These are phyloP conservation scores for Chalciporus piperatus DNA, from an alignment of 768 basidiomycete genomes.

Conservation along the genomic window DNA sequence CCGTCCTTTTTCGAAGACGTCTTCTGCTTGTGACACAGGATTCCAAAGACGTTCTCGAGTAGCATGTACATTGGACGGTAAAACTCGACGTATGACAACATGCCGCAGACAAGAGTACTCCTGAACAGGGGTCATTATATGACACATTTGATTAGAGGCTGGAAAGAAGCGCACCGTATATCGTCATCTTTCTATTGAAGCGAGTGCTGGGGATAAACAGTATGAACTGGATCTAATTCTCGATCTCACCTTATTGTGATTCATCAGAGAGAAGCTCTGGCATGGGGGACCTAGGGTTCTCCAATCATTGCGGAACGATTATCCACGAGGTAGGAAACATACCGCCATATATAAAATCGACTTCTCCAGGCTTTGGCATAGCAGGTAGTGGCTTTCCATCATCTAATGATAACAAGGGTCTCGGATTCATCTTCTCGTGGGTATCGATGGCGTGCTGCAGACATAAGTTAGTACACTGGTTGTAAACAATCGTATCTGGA, in stretches of 20 bases:
- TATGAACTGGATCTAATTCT: neutral
- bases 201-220: conserved; percentile 2
- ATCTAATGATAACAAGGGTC: conserved; percentile 41
- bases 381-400: conserved; percentile 36
- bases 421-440: conserved; percentile 39
- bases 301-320: neutral
- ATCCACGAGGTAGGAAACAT: conserved; percentile 20
- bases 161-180: conserved; percentile 41
- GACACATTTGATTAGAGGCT: neutral
- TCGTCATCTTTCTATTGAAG: conserved; percentile 52
- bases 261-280: conserved; percentile 67
- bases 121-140: conserved; percentile 29
- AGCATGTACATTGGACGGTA: conserved; percentile 63
- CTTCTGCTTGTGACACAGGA: conserved; percentile 50
- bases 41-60: conserved; percentile 70
- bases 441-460: conserved; percentile 56
- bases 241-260: conserved; percentile 52
- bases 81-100: conserved; percentile 67
- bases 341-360: conserved; percentile 78
- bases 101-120: conserved; percentile 62
- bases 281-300: conserved; percentile 63
- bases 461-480: conserved; percentile 59
- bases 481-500: conserved; percentile 56
- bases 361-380: conserved; percentile 57
- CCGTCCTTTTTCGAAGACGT: conserved; percentile 34